Percentiles rank a stretch among this genome's conserved stretches.
Conservation (phyloP, 108 stramenopile genomes). For the Nitzschia inconspicua region DNA sequence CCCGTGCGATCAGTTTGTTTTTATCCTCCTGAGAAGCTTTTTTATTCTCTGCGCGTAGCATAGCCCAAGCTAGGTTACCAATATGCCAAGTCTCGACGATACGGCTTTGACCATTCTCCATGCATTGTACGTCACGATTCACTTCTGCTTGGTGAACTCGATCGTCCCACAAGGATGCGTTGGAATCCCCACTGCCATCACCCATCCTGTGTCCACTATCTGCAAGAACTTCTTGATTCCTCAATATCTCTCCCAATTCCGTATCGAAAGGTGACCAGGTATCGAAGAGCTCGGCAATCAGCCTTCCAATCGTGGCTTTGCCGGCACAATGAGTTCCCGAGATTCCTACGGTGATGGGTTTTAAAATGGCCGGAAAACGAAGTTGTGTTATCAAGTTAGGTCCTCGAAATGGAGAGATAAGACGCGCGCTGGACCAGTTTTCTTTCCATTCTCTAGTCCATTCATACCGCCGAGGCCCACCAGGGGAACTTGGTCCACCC, state of each 20-base stretch:
- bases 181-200: slow-evolving; percentile 14
- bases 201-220: slow-evolving; percentile 21
- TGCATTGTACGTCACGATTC: background rate
- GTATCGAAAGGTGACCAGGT: slow-evolving; percentile 18
- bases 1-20: background rate
- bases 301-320: slow-evolving; percentile 21
- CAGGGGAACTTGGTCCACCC: slow-evolving; percentile 31
- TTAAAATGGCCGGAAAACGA: too few species aligned
- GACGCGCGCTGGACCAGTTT: too few species aligned
- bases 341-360: too few species aligned
- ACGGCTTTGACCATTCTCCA: background rate
- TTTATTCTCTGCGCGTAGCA: too few species aligned
- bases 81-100: slow-evolving; percentile 39
- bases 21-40: too few species aligned
- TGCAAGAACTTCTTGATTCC: slow-evolving; percentile 10
- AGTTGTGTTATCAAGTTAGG: too few species aligned
- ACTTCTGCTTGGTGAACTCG: slow-evolving; percentile 5
- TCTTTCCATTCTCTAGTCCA: too few species aligned
- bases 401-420: too few species aligned
- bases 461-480: too few species aligned
- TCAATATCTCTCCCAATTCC: slow-evolving; percentile 23
- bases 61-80: slow-evolving; percentile 25
- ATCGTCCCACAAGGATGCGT: slow-evolving; percentile 20
- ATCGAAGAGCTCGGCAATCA: slow-evolving; percentile 15
- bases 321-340: slow-evolving; percentile 25